These are phyloP conservation scores for Naegleria gruberi DNA, from an alignment of 208 protist species.

Conservation along the genomic window DNA sequence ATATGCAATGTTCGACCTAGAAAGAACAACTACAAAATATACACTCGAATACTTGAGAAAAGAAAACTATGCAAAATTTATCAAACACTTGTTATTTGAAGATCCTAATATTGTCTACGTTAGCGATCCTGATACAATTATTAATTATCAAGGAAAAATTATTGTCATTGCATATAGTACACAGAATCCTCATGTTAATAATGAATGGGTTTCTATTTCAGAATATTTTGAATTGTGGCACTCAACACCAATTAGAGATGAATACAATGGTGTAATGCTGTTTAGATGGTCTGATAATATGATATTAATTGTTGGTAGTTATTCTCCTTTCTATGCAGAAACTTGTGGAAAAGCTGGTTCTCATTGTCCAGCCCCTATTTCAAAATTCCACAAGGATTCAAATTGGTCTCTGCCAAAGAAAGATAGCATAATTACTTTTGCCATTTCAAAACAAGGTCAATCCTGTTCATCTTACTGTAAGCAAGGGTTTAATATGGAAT, in stretches of 20 bases:
- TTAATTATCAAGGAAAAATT: background rate
- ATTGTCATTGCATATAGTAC: background rate
- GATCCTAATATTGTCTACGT: background rate
- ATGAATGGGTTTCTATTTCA: background rate
- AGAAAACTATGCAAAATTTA: background rate
- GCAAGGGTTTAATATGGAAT: background rate
- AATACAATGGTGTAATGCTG: background rate
- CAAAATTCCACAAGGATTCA: background rate
- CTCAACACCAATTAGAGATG: background rate
- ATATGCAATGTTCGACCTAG: background rate
- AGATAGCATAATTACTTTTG: background rate
- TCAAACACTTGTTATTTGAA: background rate
- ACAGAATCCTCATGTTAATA: background rate
- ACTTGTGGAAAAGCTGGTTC: background rate
- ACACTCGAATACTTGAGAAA: background rate
- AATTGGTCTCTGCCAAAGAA: background rate
- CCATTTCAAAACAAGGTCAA: background rate
- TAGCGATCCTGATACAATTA: background rate
- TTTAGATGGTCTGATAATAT: background rate
- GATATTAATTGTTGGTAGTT: background rate
- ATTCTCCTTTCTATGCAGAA: background rate
- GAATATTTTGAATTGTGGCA: conserved; percentile 25
- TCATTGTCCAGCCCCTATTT: background rate
- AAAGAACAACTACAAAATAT: background rate
- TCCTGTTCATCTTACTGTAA: background rate